A percentile compares a stretch with the other conserved stretches of the same genome.
These are phyloP conservation scores for Xylariaceae sp. DNA, from an alignment of 2,329 filamentous ascomycete genomes.

Conservation along the genomic window DNA sequence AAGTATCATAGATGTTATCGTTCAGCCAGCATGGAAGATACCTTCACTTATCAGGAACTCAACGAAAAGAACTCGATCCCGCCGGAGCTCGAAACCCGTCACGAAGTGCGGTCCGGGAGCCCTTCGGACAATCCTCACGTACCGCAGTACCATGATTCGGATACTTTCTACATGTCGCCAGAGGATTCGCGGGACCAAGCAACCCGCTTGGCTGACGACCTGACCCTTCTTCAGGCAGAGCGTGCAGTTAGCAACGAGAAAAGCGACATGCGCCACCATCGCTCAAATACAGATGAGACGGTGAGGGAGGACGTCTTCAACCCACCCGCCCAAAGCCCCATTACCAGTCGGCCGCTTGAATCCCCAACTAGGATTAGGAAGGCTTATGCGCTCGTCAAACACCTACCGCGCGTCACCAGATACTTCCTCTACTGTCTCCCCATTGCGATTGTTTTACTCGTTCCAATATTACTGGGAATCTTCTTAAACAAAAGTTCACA, in stretches of 20 bases:
- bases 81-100: conserved; percentile 17
- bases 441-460: conserved; percentile 58
- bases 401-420: conserved; percentile 59
- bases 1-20: background rate
- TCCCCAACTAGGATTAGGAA: conserved; percentile 59
- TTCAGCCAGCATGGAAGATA: background rate
- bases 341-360: conserved; percentile 44
- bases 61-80: conserved; percentile 15
- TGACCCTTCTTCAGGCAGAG: conserved; percentile 33
- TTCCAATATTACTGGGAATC: conserved; percentile 63
- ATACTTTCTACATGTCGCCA: conserved; percentile 23
- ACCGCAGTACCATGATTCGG: conserved; percentile 12
- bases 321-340: conserved; percentile 21
- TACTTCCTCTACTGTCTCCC: conserved; percentile 71
- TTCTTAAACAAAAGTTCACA: conserved; percentile 45
- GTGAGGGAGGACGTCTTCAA: conserved; percentile 34
- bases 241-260: conserved; percentile 29
- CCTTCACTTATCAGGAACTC: background rate
- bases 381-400: conserved; percentile 53
- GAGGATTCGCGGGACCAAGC: conserved; percentile 29
- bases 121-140: conserved; percentile 25
- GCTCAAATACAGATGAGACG: conserved; percentile 24
- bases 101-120: conserved; percentile 10
- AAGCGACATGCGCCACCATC: conserved; percentile 23
- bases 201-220: conserved; percentile 30